Percentiles rank a stretch among this genome's conserved stretches.
These are phyloP conservation scores for Eucalyptus brandiana DNA, from an alignment of 345 rosid genomes.

Conservation along the genomic window DNA sequence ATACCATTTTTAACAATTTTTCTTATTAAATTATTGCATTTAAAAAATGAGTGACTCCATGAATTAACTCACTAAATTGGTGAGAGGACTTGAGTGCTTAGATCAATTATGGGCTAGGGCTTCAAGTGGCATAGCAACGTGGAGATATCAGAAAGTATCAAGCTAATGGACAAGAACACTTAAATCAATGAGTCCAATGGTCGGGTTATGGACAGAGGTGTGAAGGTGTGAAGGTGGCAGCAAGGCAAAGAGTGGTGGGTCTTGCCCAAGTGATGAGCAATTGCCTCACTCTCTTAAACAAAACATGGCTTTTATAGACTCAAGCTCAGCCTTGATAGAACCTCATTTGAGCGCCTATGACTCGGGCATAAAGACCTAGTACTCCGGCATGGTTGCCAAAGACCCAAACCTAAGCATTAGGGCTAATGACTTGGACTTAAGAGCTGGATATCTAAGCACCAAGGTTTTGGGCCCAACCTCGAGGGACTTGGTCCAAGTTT, in stretches of 20 bases:
- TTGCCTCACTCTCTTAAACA: background rate
- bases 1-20: background rate
- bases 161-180: background rate
- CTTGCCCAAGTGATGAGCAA: background rate
- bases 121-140: background rate
- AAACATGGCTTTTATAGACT: background rate
- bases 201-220: background rate
- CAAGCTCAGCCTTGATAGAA: background rate
- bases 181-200: background rate
- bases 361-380: background rate
- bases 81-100: background rate
- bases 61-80: background rate
- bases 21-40: background rate
- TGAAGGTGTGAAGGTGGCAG: background rate
- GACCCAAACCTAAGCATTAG: background rate
- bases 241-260: background rate
- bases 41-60: background rate
- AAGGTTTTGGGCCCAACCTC: background rate
- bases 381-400: background rate
- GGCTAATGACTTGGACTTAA: background rate
- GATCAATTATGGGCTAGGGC: background rate
- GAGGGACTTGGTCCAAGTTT: background rate
- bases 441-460: background rate
- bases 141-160: background rate
- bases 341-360: background rate